A percentile compares a stretch with the other conserved stretches of the same genome.
These are phyloP conservation scores for Macroventuria anomochaeta DNA, from an alignment of 2,329 filamentous ascomycete species.

Conservation along the genomic window DNA sequence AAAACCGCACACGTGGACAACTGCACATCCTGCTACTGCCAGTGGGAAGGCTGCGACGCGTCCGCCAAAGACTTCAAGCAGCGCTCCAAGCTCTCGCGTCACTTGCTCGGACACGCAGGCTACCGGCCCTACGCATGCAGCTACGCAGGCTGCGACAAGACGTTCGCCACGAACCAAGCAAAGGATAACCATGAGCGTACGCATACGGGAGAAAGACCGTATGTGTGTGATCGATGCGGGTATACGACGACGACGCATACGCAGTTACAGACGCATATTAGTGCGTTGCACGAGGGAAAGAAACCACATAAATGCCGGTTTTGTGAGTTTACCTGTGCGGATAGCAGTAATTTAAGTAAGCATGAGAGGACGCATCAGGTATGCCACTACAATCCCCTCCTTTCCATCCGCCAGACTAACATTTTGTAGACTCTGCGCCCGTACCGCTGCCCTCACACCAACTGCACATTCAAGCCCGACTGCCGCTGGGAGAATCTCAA, in stretches of 20 bases:
- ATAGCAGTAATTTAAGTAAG: slow-evolving; percentile 47
- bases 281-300: slow-evolving; percentile 45
- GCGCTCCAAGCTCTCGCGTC: slow-evolving; percentile 48
- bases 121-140: slow-evolving; percentile 48
- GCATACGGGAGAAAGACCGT: slow-evolving; percentile 47
- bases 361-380: slow-evolving; percentile 49
- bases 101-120: slow-evolving; percentile 47
- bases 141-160: slow-evolving; percentile 45
- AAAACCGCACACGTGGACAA: slow-evolving; percentile 46
- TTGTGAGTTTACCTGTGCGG: slow-evolving; percentile 49
- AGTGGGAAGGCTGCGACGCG: slow-evolving; percentile 46
- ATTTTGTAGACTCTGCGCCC: slow-evolving; percentile 41
- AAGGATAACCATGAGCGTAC: slow-evolving; percentile 50
- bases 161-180: slow-evolving; percentile 50
- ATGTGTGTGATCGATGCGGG: slow-evolving; percentile 45
- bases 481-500: slow-evolving; percentile 51
- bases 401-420: neutral
- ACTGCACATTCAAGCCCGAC: slow-evolving; percentile 48
- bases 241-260: slow-evolving; percentile 51
- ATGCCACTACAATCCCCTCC: neutral
- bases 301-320: slow-evolving; percentile 49
- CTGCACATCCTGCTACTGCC: slow-evolving; percentile 44
- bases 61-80: slow-evolving; percentile 49
- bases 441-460: slow-evolving; percentile 45
- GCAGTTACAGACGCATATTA: slow-evolving; percentile 48